Percentiles rank a stretch among this genome's conserved stretches.
Evolutionary conservation across 345 rosid genomes (phyloP).

Genomic region (Populus nigra): DNA sequence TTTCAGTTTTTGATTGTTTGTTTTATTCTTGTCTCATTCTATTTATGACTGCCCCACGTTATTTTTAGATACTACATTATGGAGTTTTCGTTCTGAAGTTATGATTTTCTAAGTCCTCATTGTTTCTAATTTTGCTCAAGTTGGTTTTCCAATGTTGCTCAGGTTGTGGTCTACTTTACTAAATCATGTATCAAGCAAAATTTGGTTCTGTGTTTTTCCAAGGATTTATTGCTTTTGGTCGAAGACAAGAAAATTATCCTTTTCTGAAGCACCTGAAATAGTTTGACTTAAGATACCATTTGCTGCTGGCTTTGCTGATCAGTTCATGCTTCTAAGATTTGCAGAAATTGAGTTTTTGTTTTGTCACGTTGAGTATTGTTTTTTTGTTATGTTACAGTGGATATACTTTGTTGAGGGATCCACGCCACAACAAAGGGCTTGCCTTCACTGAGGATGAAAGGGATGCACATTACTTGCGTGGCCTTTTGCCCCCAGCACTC

Average conservation of each 20-base stretch:
- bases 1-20: neutral
- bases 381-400: slow-evolving; percentile 51
- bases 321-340: neutral
- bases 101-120: neutral
- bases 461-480: slow-evolving; percentile 88
- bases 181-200: neutral
- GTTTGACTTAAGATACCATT: neutral
- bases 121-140: neutral
- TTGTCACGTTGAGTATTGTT: neutral
- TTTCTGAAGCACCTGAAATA: neutral
- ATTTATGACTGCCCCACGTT: neutral
- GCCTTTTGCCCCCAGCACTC: slow-evolving; percentile 81
- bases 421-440: slow-evolving; percentile 87
- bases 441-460: slow-evolving; percentile 81
- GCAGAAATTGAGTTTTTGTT: neutral
- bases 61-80: neutral
- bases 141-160: neutral
- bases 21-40: neutral
- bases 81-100: neutral
- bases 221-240: neutral
- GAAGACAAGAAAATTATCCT: neutral
- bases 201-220: neutral
- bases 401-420: slow-evolving; percentile 75
- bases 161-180: neutral
- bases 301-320: neutral